phyloP scores from a whole-genome alignment of 2,329 filamentous ascomycete species.

The Trichoderma atroviride region DNA sequence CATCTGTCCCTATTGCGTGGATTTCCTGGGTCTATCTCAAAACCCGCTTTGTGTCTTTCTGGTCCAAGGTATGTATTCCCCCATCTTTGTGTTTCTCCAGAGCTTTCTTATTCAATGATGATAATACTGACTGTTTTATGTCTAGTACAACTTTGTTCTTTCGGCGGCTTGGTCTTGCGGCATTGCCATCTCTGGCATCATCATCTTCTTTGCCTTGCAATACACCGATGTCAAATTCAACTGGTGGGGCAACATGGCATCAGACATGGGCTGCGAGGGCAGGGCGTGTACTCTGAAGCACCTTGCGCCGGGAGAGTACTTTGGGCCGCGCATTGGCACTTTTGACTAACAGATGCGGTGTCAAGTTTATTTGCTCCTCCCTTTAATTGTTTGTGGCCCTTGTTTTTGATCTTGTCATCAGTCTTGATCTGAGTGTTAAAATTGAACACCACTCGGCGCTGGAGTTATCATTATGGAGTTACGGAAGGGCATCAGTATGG shows the following conservation, averaged over 20 bases:
- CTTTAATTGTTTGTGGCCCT: background rate
- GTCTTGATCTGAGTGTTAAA: conserved; percentile 10
- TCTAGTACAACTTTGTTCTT: conserved; percentile 56
- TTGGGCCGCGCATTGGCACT: conserved; percentile 45
- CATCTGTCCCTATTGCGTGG: conserved; percentile 55
- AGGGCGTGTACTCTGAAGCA: conserved; percentile 43
- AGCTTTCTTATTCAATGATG: no score
- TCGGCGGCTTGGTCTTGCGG: conserved; percentile 55
- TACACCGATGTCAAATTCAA: conserved; percentile 46
- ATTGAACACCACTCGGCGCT: conserved; percentile 13
- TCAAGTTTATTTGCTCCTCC: background rate
- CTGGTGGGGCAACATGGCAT: conserved; percentile 55
- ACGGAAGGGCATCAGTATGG: conserved; percentile 16
- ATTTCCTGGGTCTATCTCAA: conserved; percentile 57
- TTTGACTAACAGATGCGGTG: conserved; percentile 37
- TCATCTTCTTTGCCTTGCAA: conserved; percentile 58
- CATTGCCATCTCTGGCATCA: conserved; percentile 53
- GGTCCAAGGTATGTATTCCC: conserved; percentile 49
- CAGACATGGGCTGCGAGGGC: conserved; percentile 47
- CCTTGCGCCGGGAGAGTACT: conserved; percentile 42
- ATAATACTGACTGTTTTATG: conserved; percentile 2
- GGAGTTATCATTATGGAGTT: conserved; percentile 22
- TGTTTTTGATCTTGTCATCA: background rate
- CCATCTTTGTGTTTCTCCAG: no score
- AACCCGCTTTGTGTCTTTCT: conserved; percentile 51